phyloP scores from a whole-genome alignment of 768 basidiomycete species.

The Exsudoporus frostii region DNA sequence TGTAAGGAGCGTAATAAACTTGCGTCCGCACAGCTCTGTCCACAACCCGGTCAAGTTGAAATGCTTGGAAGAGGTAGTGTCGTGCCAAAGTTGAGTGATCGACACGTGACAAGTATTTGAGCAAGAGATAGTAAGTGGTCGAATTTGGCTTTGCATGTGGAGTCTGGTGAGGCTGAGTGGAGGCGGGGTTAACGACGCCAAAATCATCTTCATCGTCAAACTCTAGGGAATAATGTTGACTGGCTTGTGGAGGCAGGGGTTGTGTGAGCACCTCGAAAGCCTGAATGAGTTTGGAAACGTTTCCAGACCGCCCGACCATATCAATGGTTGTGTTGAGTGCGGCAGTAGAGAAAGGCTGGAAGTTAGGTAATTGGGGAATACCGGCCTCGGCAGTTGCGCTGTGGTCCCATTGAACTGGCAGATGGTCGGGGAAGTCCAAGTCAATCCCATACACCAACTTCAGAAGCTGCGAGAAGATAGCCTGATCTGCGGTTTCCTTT shows the following conservation, averaged over 20 bases:
- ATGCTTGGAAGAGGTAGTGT: constrained; percentile 62
- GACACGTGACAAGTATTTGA: constrained; percentile 52
- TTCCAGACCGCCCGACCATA: constrained; percentile 56
- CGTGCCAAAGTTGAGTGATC: constrained; percentile 54
- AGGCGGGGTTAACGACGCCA: constrained; percentile 38
- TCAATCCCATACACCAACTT: constrained; percentile 75
- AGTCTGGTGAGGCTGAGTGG: constrained; percentile 32
- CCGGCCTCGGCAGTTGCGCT: constrained; percentile 2
- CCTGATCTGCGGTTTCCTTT: constrained; percentile 55
- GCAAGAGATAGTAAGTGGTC: constrained; percentile 59
- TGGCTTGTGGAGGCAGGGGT: constrained; percentile 54
- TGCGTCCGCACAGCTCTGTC: constrained; percentile 34
- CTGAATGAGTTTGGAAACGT: constrained; percentile 65
- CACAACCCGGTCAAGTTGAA: constrained; percentile 39
- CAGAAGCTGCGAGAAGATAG: constrained; percentile 57
- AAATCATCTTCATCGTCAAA: constrained; percentile 69
- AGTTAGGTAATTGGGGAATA: constrained; percentile 22
- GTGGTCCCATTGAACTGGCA: constrained; percentile 35
- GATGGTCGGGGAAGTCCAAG: constrained; percentile 66
- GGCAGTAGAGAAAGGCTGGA: constrained; percentile 53
- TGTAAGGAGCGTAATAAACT: constrained; percentile 29
- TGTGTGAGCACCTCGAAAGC: constrained; percentile 78
- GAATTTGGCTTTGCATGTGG: constrained; percentile 59
- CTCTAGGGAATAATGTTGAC: constrained; percentile 44
- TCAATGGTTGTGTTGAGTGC: constrained; percentile 75